Evolutionary conservation across 768 basidiomycete genomes (phyloP), one percentile per base, ranked within the genome.

Genomic region (Hirschioporus abietinus): DNA sequence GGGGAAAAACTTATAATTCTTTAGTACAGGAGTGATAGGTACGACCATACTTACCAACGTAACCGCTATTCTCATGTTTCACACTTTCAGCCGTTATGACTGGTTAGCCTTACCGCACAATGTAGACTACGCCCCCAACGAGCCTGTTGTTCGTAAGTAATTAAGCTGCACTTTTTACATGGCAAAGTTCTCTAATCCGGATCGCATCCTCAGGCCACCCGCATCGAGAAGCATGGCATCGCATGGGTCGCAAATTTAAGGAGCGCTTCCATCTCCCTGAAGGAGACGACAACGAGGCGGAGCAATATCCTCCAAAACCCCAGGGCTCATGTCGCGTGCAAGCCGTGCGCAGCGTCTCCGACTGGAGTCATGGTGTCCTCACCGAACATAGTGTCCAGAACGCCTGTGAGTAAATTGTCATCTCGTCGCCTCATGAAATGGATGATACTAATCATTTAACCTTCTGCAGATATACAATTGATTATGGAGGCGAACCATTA

Each of bases 311-410:
- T 1, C 77, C 74, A 18, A 71, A 78, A 7, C 83, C 82, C 26
- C 79, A 83, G 34, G 84, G 84, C 1, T 82, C 81, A 8, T 90
- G 89, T 72, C 80, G 80, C 35, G 89, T 94, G 20, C 94, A 98
- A 79, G 93, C 85, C 18, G 83, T 93, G 58, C 85, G 96, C 65
- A 93, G 91, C 68, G 91, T 95, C 24, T 88, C 83, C 1, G 96
- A 98, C 77, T 99, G 96, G 96, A 92, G 89, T 72, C 93, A 95
- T 71, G 96, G 96, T 1, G 91, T 95, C 36, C 80, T 96, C 69
- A 90, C 86, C 3, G 96, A 98, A 76, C 85, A 87, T 67, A 95
- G 92, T 76, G 94, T 99, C 67, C 96, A 97, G 78, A 91, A 94
- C 71, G 96, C 96, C 61, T 95, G 92, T 93, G 72, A 74, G 90